phyloP scores from a whole-genome alignment of 345 rosid genomes.

The Lagerstroemia speciosa region DNA sequence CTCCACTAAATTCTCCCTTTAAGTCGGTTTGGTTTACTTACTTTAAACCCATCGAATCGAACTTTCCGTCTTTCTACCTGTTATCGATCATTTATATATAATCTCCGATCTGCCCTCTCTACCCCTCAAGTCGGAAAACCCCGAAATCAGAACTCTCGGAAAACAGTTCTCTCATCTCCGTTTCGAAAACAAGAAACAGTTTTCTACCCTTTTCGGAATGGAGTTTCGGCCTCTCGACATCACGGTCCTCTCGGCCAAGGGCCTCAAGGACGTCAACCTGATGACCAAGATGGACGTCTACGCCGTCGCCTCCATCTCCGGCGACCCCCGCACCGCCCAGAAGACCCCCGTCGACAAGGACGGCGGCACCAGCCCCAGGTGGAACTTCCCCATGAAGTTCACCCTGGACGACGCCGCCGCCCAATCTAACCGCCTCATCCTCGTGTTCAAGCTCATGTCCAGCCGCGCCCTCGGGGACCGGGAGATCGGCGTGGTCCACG shows the following conservation, averaged over 20 bases:
- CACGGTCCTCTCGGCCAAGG: slow-evolving; percentile 39
- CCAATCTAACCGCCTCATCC: slow-evolving; percentile 24
- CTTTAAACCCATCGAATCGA: no score
- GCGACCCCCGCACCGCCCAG: slow-evolving; percentile 33
- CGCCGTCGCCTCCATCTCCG: slow-evolving; percentile 39
- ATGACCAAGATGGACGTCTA: slow-evolving; percentile 58
- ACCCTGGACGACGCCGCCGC: slow-evolving; percentile 40
- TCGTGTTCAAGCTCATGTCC: slow-evolving; percentile 34
- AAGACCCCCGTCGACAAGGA: slow-evolving; percentile 45
- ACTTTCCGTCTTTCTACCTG: no score
- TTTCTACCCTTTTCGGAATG: slow-evolving; percentile 8
- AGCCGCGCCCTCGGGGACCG: slow-evolving; percentile 39
- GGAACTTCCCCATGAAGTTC: slow-evolving; percentile 47
- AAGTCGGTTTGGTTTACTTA: no score
- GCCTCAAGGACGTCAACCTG: slow-evolving; percentile 41
- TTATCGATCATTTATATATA: no score
- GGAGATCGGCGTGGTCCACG: slow-evolving; percentile 36
- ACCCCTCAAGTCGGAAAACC: no score
- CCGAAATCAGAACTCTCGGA: no score
- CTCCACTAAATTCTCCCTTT: no score
- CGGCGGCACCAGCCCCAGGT: slow-evolving; percentile 40
- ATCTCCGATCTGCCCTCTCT: no score
- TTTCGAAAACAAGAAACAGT: neutral
- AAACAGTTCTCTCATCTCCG: neutral
- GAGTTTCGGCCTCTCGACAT: slow-evolving; percentile 48